phyloP scores from a whole-genome alignment of 768 basidiomycete genomes.

The Gloeopeniophorella convolvens region DNA sequence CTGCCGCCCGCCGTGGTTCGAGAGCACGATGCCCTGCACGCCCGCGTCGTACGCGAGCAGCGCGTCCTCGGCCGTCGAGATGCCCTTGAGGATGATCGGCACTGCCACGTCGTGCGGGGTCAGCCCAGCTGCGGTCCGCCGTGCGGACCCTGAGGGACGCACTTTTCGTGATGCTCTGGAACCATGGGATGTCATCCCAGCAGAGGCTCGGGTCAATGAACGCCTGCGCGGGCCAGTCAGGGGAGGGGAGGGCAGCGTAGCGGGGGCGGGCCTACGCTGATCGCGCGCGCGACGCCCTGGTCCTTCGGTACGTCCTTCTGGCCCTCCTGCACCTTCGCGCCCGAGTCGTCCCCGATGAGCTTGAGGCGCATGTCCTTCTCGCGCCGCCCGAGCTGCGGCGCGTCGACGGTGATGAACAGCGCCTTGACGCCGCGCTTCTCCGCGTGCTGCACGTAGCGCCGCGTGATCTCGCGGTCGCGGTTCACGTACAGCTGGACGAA shows the following conservation, averaged over 20 bases:
- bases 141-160: constrained; percentile 6
- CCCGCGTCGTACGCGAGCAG: constrained; percentile 43
- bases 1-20: constrained; percentile 55
- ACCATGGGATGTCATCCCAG: constrained; percentile 78
- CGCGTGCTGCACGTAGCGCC: constrained; percentile 83
- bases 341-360: neutral
- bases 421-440: constrained; percentile 87
- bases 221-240: constrained; percentile 41
- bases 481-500: constrained; percentile 95
- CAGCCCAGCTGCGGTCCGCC: too few species aligned
- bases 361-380: constrained; percentile 93
- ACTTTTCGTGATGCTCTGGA: constrained; percentile 54
- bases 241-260: neutral
- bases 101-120: constrained; percentile 34
- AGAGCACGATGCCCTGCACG: constrained; percentile 44
- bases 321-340: neutral
- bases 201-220: constrained; percentile 91
- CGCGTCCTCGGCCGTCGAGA: constrained; percentile 58
- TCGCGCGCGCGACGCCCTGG: constrained; percentile 6
- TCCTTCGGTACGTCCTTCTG: constrained; percentile 1
- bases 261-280: neutral
- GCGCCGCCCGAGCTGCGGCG: constrained; percentile 89
- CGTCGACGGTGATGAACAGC: constrained; percentile 96
- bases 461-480: constrained; percentile 78
- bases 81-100: constrained; percentile 60